These are phyloP conservation scores for Calonectria pseudoreteaudii DNA, from an alignment of 2,329 filamentous ascomycete genomes.

Conservation along the genomic window DNA sequence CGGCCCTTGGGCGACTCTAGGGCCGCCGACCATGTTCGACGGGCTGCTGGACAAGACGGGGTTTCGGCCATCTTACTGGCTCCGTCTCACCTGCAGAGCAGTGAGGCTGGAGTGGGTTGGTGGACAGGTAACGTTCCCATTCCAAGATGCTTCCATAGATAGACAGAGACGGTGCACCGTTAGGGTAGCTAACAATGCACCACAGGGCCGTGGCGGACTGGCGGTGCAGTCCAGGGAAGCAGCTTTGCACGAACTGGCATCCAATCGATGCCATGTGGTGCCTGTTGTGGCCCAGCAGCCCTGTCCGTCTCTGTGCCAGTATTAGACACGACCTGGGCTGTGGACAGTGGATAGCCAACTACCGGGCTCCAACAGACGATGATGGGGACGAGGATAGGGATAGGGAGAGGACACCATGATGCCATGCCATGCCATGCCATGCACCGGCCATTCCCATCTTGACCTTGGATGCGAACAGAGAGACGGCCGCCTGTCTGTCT, in stretches of 20 bases:
- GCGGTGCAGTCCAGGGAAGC: slow-evolving; percentile 2
- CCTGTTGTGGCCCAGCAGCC: slow-evolving; percentile 13
- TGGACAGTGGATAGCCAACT: slow-evolving; percentile 16
- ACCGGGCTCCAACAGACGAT: background rate
- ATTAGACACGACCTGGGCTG: slow-evolving; percentile 25
- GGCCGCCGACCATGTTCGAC: slow-evolving; percentile 15
- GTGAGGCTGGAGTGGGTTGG: slow-evolving; percentile 28
- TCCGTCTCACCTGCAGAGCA: slow-evolving; percentile 37
- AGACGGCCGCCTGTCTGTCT: background rate
- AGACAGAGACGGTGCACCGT: slow-evolving; percentile 19
- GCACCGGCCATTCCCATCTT: slow-evolving; percentile 2
- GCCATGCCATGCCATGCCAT: slow-evolving; percentile 22
- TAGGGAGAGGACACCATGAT: slow-evolving; percentile 4
- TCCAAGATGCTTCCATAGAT: slow-evolving; percentile 31
- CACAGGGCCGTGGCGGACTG: slow-evolving; percentile 9
- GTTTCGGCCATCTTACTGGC: slow-evolving; percentile 28
- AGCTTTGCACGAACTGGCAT: slow-evolving; percentile 11
- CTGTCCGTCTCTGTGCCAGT: slow-evolving; percentile 18
- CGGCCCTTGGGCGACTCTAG: slow-evolving; percentile 6
- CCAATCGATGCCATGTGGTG: slow-evolving; percentile 25
- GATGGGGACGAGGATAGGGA: background rate
- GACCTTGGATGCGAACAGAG: slow-evolving; percentile 9
- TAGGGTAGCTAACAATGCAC: slow-evolving; percentile 24
- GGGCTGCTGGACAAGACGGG: slow-evolving; percentile 14
- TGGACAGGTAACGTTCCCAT: slow-evolving; percentile 30